These are phyloP conservation scores for Agaricus bisporus DNA, from an alignment of 768 basidiomycete genomes.

Conservation along the genomic window DNA sequence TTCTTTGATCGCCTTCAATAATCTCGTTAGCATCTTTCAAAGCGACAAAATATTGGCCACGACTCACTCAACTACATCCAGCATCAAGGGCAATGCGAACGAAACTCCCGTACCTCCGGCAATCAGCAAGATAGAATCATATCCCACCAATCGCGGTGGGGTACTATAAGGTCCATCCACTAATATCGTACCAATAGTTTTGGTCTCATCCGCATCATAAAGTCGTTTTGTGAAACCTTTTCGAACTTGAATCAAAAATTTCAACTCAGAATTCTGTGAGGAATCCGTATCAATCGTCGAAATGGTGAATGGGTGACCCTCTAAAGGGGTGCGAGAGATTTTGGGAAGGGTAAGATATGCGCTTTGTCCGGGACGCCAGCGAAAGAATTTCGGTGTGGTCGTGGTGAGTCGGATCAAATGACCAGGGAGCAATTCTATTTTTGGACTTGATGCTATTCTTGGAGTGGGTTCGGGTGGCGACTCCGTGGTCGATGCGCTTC, in stretches of 20 bases:
- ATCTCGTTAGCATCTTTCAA: background rate
- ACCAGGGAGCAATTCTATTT: constrained; percentile 36
- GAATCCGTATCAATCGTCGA: constrained; percentile 29
- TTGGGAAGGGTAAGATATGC: constrained; percentile 45
- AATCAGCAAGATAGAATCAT: constrained; percentile 33
- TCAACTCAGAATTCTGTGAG: constrained; percentile 23
- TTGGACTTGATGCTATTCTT: constrained; percentile 14
- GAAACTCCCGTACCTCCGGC: constrained; percentile 48
- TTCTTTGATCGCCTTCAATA: constrained; percentile 20
- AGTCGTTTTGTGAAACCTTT: constrained; percentile 55
- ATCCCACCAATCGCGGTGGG: constrained; percentile 28
- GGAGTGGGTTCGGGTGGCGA: background rate
- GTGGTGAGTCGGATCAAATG: constrained; percentile 42
- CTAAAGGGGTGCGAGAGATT: constrained; percentile 37
- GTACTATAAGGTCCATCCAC: constrained; percentile 49
- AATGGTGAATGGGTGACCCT: constrained; percentile 62
- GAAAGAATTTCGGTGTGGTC: constrained; percentile 28
- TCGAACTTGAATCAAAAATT: constrained; percentile 54
- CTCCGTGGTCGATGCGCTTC: constrained; percentile 9
- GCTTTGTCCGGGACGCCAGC: constrained; percentile 50
- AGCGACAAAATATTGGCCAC: background rate
- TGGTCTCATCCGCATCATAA: constrained; percentile 20
- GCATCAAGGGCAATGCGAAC: constrained; percentile 38
- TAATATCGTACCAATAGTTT: constrained; percentile 27
- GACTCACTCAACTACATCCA: constrained; percentile 34